Conservation (phyloP, 371 early-diverging fungal genomes). For the Gilbertella persicaria region DNA sequence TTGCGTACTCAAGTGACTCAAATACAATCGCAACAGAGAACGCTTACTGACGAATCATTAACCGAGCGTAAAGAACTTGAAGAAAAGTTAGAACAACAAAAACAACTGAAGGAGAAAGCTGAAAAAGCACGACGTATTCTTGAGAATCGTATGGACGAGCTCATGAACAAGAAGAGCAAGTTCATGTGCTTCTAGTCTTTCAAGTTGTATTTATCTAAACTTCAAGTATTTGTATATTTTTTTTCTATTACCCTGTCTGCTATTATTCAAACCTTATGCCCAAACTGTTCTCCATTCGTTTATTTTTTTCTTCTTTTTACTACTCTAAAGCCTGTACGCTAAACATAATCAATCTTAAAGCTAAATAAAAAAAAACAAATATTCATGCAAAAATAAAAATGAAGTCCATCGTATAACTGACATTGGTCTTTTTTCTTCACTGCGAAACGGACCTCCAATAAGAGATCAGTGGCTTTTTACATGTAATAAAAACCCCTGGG, state of each 20-base stretch:
- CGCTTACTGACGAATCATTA: conserved; percentile 11
- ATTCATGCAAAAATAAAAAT: too few relatives aligned
- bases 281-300: too few relatives aligned
- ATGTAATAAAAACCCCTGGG: background rate
- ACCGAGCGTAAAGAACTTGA: conserved; percentile 30
- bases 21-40: conserved; percentile 28
- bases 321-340: too few relatives aligned
- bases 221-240: too few relatives aligned
- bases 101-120: conserved; percentile 47
- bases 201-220: too few relatives aligned
- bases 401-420: too few relatives aligned
- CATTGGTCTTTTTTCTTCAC: too few relatives aligned
- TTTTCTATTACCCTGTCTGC: too few relatives aligned
- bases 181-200: conserved; percentile 58
- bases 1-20: conserved; percentile 42
- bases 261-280: too few relatives aligned
- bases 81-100: conserved; percentile 35
- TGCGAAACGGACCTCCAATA: background rate
- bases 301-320: too few relatives aligned
- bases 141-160: conserved; percentile 50
- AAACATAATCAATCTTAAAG: too few relatives aligned
- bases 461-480: background rate
- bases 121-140: conserved; percentile 50
- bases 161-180: conserved; percentile 54
- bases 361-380: too few relatives aligned